Percentiles rank a stretch among this genome's conserved stretches.
These are phyloP conservation scores for Colletotrichum lini DNA, from an alignment of 2,329 filamentous ascomycete genomes.

Conservation along the genomic window DNA sequence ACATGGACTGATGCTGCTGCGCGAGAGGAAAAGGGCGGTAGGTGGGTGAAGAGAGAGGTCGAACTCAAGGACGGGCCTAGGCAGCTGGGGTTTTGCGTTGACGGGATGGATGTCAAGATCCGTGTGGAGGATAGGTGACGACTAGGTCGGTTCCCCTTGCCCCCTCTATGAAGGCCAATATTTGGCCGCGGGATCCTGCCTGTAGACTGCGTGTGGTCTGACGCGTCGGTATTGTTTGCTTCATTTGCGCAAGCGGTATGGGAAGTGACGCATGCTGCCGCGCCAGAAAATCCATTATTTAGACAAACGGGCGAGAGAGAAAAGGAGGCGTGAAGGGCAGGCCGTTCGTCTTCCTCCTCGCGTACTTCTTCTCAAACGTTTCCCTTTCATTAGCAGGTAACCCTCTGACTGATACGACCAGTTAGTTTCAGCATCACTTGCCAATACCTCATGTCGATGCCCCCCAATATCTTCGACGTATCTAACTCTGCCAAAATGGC, in stretches of 20 bases:
- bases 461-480: neutral
- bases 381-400: too few relatives aligned
- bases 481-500: neutral
- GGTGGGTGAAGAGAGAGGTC: constrained; percentile 83
- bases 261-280: constrained; percentile 17
- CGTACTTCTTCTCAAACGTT: neutral
- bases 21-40: constrained; percentile 58
- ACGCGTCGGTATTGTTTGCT: constrained; percentile 7
- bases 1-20: constrained; percentile 6
- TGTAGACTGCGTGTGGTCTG: constrained; percentile 1
- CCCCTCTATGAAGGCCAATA: too few relatives aligned
- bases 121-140: constrained; percentile 72
- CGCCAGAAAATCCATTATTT: constrained; percentile 7
- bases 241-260: constrained; percentile 8
- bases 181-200: constrained; percentile 19
- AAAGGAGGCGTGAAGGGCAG: neutral
- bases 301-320: neutral
- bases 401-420: neutral
- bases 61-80: constrained; percentile 85
- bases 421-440: too few relatives aligned
- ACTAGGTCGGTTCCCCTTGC: neutral
- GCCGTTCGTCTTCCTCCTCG: neutral
- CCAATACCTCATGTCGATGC: neutral
- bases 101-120: constrained; percentile 78
- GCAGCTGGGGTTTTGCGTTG: constrained; percentile 86